Conservation (phyloP, 768 basidiomycete species). For the Termitomyces sp. region DNA sequence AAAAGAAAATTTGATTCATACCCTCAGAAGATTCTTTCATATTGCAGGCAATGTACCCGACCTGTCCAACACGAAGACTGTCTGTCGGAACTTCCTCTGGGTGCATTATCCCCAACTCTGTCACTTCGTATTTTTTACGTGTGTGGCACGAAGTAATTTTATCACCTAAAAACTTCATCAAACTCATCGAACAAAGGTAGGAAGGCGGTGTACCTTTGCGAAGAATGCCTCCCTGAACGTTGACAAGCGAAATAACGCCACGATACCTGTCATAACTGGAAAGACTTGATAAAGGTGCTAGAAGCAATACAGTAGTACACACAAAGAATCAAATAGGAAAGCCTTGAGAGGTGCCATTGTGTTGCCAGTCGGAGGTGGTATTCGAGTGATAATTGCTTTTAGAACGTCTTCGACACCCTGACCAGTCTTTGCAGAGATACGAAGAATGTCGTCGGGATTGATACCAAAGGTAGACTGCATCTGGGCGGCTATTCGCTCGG, state of each 20-base stretch:
- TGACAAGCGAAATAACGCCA: conserved; percentile 91
- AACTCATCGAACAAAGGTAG: not conserved
- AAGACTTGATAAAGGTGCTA: conserved; percentile 10
- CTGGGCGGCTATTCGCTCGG: conserved; percentile 75
- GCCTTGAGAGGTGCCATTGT: conserved; percentile 64
- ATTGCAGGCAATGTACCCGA: conserved; percentile 89
- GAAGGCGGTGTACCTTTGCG: conserved; percentile 59
- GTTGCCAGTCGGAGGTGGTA: conserved; percentile 74
- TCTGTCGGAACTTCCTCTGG: conserved; percentile 82
- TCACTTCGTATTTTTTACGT: conserved; percentile 84
- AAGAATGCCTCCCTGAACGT: conserved; percentile 74
- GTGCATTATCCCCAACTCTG: conserved; percentile 85
- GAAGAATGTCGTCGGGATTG: conserved; percentile 67
- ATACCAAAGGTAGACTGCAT: conserved; percentile 83
- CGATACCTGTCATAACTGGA: conserved; percentile 90
- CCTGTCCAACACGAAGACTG: conserved; percentile 72
- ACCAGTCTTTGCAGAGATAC: conserved; percentile 92
- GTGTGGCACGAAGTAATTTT: conserved; percentile 84
- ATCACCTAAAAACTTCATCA: conserved; percentile 56
- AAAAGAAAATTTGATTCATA: conserved; percentile 21
- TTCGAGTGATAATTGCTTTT: conserved; percentile 73
- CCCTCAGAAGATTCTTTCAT: conserved; percentile 98
- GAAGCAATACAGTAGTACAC: conserved; percentile 23
- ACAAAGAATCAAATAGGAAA: conserved; percentile 93
- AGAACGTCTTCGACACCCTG: conserved; percentile 76